These are phyloP conservation scores for Halteria grandinella DNA, from an alignment of 73 alveolate genomes.

Conservation along the genomic window DNA sequence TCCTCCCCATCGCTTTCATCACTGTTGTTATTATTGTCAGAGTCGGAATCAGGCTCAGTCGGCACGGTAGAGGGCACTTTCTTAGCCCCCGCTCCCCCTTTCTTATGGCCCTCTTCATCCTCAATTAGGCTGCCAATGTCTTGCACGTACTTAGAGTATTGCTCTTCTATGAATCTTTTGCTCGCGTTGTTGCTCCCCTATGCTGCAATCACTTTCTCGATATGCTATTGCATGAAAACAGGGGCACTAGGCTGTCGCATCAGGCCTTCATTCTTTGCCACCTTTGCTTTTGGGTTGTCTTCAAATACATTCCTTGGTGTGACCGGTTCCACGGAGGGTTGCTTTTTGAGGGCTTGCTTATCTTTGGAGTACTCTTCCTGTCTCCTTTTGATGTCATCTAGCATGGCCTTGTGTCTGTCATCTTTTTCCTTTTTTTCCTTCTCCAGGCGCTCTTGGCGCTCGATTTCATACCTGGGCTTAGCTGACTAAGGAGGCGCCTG, in stretches of 20 bases:
- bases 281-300: conserved; percentile 2
- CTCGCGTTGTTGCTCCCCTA: neutral
- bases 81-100: too few relatives aligned
- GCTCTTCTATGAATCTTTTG: neutral
- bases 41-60: too few relatives aligned
- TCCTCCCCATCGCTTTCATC: conserved; percentile 16
- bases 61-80: too few relatives aligned
- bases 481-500: too few relatives aligned
- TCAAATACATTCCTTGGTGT: conserved; percentile 36
- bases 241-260: too few relatives aligned
- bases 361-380: neutral
- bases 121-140: conserved; percentile 6
- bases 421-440: conserved; percentile 15
- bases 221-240: neutral
- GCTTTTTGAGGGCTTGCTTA: neutral
- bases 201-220: neutral
- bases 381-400: conserved; percentile 21
- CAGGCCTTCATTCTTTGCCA: neutral
- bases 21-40: too few relatives aligned
- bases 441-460: conserved; percentile 1
- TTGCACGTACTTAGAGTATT: conserved; percentile 35
- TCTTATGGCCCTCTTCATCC: too few relatives aligned
- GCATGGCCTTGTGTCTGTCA: conserved; percentile 36
- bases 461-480: too few relatives aligned
- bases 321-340: neutral